These are phyloP conservation scores for Posidonia oceanica DNA, from an alignment of 116 monocot genomes.

Conservation along the genomic window DNA sequence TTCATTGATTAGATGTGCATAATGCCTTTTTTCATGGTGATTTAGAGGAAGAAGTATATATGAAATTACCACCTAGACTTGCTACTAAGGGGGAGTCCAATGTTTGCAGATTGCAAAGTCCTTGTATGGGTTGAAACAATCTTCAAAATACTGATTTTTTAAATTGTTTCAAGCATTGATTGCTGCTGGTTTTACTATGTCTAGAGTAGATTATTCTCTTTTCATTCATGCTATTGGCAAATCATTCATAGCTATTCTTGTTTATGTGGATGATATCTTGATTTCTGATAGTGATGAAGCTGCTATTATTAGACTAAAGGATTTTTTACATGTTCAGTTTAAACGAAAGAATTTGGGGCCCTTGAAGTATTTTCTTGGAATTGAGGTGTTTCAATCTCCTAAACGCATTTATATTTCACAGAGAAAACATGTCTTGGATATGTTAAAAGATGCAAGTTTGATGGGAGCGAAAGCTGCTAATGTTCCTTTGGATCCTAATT, in stretches of 20 bases:
- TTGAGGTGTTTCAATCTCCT: not conserved
- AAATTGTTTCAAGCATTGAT: not conserved
- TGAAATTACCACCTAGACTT: not conserved
- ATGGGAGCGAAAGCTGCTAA: not conserved
- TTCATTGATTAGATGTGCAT: constrained; percentile 1
- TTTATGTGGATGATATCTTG: no score
- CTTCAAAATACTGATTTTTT: not conserved
- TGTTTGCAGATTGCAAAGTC: not conserved
- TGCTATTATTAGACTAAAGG: not conserved
- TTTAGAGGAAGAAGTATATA: not conserved
- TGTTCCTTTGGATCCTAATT: not conserved
- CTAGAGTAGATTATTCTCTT: not conserved
- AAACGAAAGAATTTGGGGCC: not conserved
- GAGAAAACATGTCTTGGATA: no score
- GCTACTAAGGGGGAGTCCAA: not conserved
- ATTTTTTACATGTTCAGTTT: not conserved
- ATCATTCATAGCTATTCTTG: not conserved
- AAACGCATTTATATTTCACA: not conserved
- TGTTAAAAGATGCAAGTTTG: no score
- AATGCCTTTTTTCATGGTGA: no score
- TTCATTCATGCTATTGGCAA: not conserved
- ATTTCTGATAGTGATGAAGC: not conserved
- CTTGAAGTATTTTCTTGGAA: not conserved
- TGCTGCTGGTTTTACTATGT: no score
- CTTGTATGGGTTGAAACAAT: constrained; percentile 3